phyloP scores from a whole-genome alignment of 768 basidiomycete species.

The Collybia sp. region DNA sequence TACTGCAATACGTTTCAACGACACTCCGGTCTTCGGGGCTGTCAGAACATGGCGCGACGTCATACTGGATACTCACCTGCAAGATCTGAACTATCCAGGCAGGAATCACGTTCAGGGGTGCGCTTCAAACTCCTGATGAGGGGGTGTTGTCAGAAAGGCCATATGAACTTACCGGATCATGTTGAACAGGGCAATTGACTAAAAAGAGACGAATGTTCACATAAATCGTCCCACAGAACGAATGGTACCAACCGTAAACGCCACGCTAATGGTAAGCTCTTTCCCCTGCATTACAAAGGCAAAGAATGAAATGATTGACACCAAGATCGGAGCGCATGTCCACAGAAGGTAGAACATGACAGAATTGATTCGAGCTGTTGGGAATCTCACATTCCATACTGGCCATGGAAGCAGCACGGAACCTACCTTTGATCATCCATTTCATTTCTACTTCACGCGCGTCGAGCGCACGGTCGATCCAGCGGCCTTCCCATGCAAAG shows the following conservation, averaged over 20 bases:
- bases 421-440: constrained; percentile 69
- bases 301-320: constrained; percentile 79
- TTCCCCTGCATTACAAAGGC: constrained; percentile 68
- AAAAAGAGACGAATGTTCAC: neutral
- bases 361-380: constrained; percentile 62
- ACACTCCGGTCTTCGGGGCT: constrained; percentile 47
- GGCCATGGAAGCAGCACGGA: neutral
- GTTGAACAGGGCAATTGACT: constrained; percentile 77
- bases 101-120: constrained; percentile 77
- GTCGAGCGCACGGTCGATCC: constrained; percentile 63
- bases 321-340: constrained; percentile 70
- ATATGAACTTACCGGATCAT: constrained; percentile 64
- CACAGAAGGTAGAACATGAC: constrained; percentile 71
- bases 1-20: constrained; percentile 61
- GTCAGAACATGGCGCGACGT: neutral
- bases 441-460: constrained; percentile 66
- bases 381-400: neutral
- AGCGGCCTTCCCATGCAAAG: constrained; percentile 77
- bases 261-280: constrained; percentile 72
- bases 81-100: constrained; percentile 75
- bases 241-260: constrained; percentile 65
- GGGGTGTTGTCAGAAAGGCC: neutral
- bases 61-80: constrained; percentile 31
- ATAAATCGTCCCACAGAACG: neutral
- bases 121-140: constrained; percentile 24